Evolutionary conservation across 495 filamentous ascomycete species (phyloP), one percentile per base, ranked within the genome.

Genomic region (Barbatosphaeria neglecta): DNA sequence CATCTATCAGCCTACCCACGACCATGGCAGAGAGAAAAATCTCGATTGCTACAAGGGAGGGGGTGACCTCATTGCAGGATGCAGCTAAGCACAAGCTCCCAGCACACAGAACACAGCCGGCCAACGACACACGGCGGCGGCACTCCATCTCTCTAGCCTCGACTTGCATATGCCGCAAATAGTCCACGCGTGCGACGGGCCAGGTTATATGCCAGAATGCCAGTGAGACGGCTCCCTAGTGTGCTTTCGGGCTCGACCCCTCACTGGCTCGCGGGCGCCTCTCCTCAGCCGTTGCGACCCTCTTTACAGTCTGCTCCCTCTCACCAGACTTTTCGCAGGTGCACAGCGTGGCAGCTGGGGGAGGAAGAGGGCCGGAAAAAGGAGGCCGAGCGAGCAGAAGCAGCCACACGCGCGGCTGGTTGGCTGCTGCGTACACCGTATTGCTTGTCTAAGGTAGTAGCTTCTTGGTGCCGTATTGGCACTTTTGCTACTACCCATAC

Each of bases 231-330:
- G 43, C 24, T 35, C 13, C 27, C 27, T 31, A 41, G 38, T 41
- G 22, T 13, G 22, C 10, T 1, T 37, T 28, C 4, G n/a, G 23
- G 16, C 10, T 15, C 17, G 16, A 40, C 45, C 45, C 45, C 45
- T 46, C 45, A 39, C 45, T 40, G 33, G 16, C 16, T 23, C n/a
- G n/a, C n/a, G n/a, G n/a, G n/a, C n/a, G n/a, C n/a, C n/a, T 41
- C 4, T 22, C 22, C 38, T 41, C 39, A 41, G 39, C 39, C 39
- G 39, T 41, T 41, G 7, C 20, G 15, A 2, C 9, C 39, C 38
- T n/a, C n/a, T n/a, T n/a, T n/a, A n/a, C n/a, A n/a, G n/a, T n/a
- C n/a, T n/a, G n/a, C n/a, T n/a, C n/a, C n/a, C n/a, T n/a, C n/a
- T 41, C 39, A 41, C 20, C 20, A 41, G 39, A 22, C 39, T 41